phyloP scores from a whole-genome alignment of 495 filamentous ascomycete genomes.

The Aspergillus coremiiformis region DNA sequence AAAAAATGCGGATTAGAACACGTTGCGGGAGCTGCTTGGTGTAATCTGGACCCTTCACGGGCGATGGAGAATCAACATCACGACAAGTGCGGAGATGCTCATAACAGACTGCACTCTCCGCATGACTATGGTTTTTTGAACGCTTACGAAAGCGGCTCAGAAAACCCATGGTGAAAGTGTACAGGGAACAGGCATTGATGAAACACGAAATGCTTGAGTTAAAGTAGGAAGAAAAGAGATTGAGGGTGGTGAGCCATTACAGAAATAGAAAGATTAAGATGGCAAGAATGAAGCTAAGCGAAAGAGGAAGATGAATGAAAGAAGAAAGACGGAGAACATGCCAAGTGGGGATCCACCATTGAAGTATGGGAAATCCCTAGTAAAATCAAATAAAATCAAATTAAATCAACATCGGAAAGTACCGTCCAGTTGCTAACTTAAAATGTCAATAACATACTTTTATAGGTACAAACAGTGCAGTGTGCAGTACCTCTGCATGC shows the following conservation, averaged over 20 bases:
- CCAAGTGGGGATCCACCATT: constrained; percentile 6
- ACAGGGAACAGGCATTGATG: neutral
- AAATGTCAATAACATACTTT: no score
- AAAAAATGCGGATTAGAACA: constrained; percentile 67
- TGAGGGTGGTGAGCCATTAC: neutral
- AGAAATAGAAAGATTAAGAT: neutral
- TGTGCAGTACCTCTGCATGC: no score
- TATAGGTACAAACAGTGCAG: no score
- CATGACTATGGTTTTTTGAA: constrained; percentile 29
- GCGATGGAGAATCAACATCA: constrained; percentile 9
- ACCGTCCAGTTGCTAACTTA: no score
- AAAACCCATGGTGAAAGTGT: constrained; percentile 28
- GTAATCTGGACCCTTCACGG: constrained; percentile 30
- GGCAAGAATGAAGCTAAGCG: neutral
- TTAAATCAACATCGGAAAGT: no score
- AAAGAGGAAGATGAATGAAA: neutral
- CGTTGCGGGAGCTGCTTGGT: constrained; percentile 50
- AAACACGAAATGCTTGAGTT: neutral
- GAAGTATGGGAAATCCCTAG: constrained; percentile 8
- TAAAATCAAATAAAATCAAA: neutral
- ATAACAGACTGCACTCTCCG: constrained; percentile 20
- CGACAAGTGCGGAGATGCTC: constrained; percentile 17
- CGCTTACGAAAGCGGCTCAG: constrained; percentile 30
- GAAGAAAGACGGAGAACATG: constrained; percentile 1
- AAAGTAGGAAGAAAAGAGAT: neutral